Conservation (phyloP, 2,329 filamentous ascomycete species). For the Aspergillus proliferans region DNA sequence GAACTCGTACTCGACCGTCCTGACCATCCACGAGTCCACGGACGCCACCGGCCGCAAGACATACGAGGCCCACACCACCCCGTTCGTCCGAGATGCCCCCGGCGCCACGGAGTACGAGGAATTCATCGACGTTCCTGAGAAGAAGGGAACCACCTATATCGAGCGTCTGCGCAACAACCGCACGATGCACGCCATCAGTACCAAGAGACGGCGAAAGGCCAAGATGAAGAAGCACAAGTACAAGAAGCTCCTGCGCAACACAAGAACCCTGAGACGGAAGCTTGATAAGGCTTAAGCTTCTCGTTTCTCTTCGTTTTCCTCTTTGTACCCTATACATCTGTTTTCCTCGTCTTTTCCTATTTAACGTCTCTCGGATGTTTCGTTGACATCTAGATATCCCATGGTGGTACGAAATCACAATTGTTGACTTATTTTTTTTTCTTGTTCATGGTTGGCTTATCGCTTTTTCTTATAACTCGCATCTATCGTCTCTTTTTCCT, state of each 20-base stretch:
- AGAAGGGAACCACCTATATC: constrained; percentile 48
- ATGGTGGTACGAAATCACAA: background rate
- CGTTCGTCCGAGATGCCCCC: constrained; percentile 41
- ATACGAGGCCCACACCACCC: constrained; percentile 47
- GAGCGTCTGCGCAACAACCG: constrained; percentile 57
- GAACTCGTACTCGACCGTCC: constrained; percentile 43
- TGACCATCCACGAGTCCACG: constrained; percentile 49
- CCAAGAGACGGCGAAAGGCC: constrained; percentile 83
- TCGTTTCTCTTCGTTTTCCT: background rate
- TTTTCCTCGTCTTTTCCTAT: background rate
- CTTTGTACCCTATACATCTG: too few species aligned
- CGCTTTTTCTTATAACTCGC: background rate
- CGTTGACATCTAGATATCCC: background rate
- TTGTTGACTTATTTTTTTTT: background rate
- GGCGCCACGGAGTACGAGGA: constrained; percentile 21
- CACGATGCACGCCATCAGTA: constrained; percentile 75
- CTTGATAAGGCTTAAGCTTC: constrained; percentile 55
- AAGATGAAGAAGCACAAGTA: constrained; percentile 99
- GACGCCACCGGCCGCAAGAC: constrained; percentile 45
- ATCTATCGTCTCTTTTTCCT: background rate
- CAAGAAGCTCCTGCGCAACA: constrained; percentile 96
- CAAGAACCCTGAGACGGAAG: constrained; percentile 80
- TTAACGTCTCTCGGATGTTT: background rate
- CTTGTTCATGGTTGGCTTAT: background rate
- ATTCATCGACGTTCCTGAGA: constrained; percentile 54